Conservation (phyloP, 192 early-diverging fungal species). For the Coemansia sp. region DNA sequence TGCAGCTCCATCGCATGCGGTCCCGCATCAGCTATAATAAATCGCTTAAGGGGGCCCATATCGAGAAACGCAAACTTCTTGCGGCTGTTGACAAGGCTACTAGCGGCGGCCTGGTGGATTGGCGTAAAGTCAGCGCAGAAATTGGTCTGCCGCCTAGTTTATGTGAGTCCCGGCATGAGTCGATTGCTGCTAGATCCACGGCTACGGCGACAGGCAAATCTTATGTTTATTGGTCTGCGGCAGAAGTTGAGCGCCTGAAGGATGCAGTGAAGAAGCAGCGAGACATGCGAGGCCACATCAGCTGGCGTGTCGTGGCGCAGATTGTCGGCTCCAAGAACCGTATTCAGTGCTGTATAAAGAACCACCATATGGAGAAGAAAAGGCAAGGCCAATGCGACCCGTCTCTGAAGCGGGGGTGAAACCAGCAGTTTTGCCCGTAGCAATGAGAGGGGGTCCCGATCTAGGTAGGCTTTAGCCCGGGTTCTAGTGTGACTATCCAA, state of each 20-base stretch:
- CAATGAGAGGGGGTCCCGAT: not conserved
- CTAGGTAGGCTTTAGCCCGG: not conserved
- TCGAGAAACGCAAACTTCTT: not conserved
- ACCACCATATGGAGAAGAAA: not conserved
- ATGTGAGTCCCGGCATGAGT: not conserved
- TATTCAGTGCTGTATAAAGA: not conserved
- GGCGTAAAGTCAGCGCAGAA: not conserved
- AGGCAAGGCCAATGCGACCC: not conserved
- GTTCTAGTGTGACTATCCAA: not conserved
- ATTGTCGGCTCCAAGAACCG: not conserved
- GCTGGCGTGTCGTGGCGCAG: not conserved
- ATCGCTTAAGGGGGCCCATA: not conserved
- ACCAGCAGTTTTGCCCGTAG: not conserved
- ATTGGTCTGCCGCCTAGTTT: conserved; percentile 4
- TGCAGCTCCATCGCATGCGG: not conserved
- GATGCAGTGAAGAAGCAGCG: not conserved
- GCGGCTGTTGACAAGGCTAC: not conserved
- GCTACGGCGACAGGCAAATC: not conserved
- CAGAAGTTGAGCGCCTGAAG: not conserved
- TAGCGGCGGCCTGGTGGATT: not conserved
- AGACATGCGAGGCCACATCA: not conserved
- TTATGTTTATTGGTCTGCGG: not conserved
- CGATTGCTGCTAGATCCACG: not conserved
- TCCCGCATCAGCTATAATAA: not conserved
- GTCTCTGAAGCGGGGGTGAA: not conserved